Evolutionary conservation across 225 moss, liverwort and hornwort species (phyloP).

Genomic region (Climacium dendroides): DNA sequence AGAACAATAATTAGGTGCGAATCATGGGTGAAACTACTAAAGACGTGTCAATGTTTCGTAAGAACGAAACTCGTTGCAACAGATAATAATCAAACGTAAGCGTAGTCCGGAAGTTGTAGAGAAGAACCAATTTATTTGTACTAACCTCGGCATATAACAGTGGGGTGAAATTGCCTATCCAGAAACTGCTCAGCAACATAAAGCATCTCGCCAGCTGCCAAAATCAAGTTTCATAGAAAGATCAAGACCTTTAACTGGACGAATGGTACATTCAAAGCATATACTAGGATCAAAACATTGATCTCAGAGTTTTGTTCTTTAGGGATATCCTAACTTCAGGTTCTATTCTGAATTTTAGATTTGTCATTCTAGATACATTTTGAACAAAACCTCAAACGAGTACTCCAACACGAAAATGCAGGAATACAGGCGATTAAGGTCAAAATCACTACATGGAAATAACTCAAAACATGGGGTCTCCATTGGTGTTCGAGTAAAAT

Average conservation of each 20-base stretch:
- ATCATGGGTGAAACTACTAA: background rate
- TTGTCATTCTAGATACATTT: too few species aligned
- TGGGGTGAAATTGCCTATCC: conserved; percentile 80
- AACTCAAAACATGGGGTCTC: background rate
- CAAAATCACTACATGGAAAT: background rate
- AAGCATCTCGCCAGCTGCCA: conserved; percentile 77
- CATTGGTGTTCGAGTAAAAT: background rate
- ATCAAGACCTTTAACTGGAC: background rate
- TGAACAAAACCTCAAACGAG: background rate
- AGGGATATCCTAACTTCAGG: background rate
- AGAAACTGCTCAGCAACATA: conserved; percentile 83
- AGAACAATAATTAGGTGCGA: background rate
- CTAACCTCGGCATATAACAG: conserved; percentile 71
- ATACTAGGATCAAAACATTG: background rate
- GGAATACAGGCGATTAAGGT: background rate
- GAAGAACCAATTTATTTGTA: background rate
- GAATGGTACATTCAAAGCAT: background rate
- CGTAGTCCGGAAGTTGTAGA: background rate
- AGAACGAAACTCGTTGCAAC: background rate
- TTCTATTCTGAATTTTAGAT: background rate
- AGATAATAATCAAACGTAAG: background rate
- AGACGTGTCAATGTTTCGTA: background rate
- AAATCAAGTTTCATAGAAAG: background rate
- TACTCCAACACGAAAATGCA: background rate
- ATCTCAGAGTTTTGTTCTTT: background rate